Percentiles rank a stretch among this genome's conserved stretches.
Evolutionary conservation across 345 rosid species (phyloP).

Genomic region (Heritiera littoralis): DNA sequence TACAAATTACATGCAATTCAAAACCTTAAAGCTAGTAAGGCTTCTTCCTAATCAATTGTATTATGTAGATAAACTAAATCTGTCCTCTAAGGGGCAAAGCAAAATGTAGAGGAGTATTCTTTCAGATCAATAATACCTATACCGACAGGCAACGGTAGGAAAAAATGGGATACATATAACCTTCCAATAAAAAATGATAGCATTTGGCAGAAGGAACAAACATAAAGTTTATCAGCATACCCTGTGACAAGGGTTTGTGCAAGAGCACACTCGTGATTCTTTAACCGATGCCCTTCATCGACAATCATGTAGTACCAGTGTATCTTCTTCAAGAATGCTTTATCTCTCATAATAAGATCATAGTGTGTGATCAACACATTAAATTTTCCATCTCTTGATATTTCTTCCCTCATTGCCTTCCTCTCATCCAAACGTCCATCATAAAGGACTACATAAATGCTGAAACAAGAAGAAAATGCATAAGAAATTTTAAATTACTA

Average conservation of each 20-base stretch:
- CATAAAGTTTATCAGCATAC: conserved; percentile 43
- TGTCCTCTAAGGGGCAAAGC: too few species aligned
- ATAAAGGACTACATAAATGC: conserved; percentile 86
- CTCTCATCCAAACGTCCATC: conserved; percentile 98
- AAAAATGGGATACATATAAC: not conserved
- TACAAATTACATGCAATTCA: too few species aligned
- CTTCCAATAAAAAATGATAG: not conserved
- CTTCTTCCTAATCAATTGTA: too few species aligned
- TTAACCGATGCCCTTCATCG: conserved; percentile 98
- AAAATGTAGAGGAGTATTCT: too few species aligned
- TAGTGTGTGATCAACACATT: conserved; percentile 91
- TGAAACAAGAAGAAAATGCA: conserved; percentile 37
- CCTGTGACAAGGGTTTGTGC: conserved; percentile 80
- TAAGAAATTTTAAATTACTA: conserved; percentile 21
- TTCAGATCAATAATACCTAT: too few species aligned
- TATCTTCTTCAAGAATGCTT: conserved; percentile 86
- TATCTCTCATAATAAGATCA: conserved; percentile 97
- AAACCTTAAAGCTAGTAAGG: too few species aligned
- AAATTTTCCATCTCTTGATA: conserved; percentile 64
- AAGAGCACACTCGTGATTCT: conserved; percentile 94
- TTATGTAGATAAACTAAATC: too few species aligned
- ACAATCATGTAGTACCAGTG: conserved; percentile 89
- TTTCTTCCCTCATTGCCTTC: conserved; percentile 77
- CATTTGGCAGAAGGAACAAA: not conserved
- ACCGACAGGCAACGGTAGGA: too few species aligned